These are phyloP conservation scores for Chamaecrista fasciculata DNA, from an alignment of 306 rosid species.

Conservation along the genomic window DNA sequence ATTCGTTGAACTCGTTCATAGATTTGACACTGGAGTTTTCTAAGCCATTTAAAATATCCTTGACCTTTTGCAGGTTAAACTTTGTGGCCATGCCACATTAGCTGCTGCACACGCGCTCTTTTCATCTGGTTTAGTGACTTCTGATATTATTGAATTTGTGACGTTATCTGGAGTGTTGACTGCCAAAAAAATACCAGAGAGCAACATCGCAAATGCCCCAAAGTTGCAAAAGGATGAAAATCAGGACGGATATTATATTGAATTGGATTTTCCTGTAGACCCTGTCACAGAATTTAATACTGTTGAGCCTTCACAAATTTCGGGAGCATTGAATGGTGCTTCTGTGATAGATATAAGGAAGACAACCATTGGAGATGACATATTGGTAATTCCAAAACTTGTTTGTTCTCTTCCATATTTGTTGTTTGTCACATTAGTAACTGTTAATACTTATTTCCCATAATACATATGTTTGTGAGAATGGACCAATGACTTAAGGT, in stretches of 20 bases:
- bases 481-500: neutral
- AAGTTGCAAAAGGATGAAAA: conserved; percentile 27
- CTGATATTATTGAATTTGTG: conserved; percentile 48
- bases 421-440: neutral
- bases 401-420: neutral
- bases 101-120: conserved; percentile 68
- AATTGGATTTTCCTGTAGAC: conserved; percentile 51
- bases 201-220: neutral
- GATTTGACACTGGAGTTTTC: neutral
- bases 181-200: conserved; percentile 35
- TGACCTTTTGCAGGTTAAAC: conserved; percentile 51
- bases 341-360: conserved; percentile 44
- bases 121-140: conserved; percentile 44
- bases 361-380: conserved; percentile 31
- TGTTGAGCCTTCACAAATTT: conserved; percentile 38
- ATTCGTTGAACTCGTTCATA: no score
- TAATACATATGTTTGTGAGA: neutral
- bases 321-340: conserved; percentile 48
- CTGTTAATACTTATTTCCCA: neutral
- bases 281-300: conserved; percentile 34
- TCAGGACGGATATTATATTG: conserved; percentile 36
- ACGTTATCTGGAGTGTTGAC: conserved; percentile 69
- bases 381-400: conserved; percentile 53
- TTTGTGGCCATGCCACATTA: conserved; percentile 88
- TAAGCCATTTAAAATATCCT: neutral